Evolutionary conservation across 2,329 filamentous ascomycete species (phyloP), one percentile per base, ranked within the genome.

Genomic region (Alternaria sp.): DNA sequence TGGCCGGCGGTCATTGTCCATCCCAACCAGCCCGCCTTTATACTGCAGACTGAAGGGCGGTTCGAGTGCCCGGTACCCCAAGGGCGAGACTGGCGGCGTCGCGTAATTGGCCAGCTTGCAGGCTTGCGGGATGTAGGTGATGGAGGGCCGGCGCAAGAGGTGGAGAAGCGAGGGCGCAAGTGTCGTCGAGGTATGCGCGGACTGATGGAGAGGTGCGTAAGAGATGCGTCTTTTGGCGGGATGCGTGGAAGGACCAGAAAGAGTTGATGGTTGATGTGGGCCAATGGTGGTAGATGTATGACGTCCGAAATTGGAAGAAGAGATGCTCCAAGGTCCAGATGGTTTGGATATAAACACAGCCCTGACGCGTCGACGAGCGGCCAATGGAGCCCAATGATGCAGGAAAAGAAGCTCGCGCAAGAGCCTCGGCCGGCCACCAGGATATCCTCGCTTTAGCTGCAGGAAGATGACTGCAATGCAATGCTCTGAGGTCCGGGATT

Each of bases 1-100:
- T 83, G 88, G 86, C 75, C 88, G 85, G 77, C 86, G 88, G 80
- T 87, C 87, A 82, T 89, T 87, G 81, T 94, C 92, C 92, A 95
- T 95, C 77, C 87, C 88, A 83, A 83, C 78, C 75, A 82, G 80
- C 78, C 81, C 79, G 79, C 84, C 80, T 78, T 80, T 79, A 74
- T 80, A 78, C 80, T 82, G 81, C 78, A 83, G 81, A 81, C 81
- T 83, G 81, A 84, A 80, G 80, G 83, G 82, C 80, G 85, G 84
- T 84, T 86, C 87, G 77, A 79, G 79, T 73, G 75, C 79, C 84
- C 85, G 86, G 82, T 87, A 85, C 82, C 85, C 85, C 83, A 84
- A 85, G 82, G 88, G 88, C 83, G 88, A 87, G 79, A 87, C 82
- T 82, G 86, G 85, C 78, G 84, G 85, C 71, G 84, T 85, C 74